phyloP scores from a whole-genome alignment of 441 rosid genomes.

The Lagerstroemia fauriei region DNA sequence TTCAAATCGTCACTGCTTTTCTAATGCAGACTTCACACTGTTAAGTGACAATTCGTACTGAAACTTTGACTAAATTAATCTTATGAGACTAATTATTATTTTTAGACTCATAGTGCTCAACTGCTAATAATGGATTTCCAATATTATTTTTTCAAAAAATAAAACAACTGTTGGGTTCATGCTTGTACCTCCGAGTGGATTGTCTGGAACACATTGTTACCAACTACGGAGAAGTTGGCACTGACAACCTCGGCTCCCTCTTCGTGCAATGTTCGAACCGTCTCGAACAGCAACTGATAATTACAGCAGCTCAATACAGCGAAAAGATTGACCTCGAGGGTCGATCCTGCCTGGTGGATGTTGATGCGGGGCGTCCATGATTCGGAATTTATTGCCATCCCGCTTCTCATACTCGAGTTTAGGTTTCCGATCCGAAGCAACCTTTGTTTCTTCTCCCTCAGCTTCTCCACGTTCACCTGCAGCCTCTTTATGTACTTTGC shows the following conservation, averaged over 20 bases:
- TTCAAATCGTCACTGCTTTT: too few relatives aligned
- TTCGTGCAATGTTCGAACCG: conserved; percentile 34
- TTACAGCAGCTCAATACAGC: conserved; percentile 37
- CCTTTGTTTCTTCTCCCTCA: conserved; percentile 55
- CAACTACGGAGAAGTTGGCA: conserved; percentile 22
- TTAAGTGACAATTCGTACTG: too few relatives aligned
- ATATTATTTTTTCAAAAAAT: too few relatives aligned
- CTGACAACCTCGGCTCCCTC: conserved; percentile 25
- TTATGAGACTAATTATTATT: too few relatives aligned
- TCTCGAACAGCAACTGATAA: conserved; percentile 52
- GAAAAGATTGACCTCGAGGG: conserved; percentile 53
- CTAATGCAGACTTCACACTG: too few relatives aligned
- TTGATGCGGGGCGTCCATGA: conserved; percentile 40
- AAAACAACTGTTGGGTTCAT: background rate
- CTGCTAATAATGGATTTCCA: too few relatives aligned
- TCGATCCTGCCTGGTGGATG: conserved; percentile 53
- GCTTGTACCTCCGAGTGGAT: conserved; percentile 20
- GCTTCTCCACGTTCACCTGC: conserved; percentile 59
- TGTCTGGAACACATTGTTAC: conserved; percentile 6
- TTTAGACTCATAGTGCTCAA: too few relatives aligned
- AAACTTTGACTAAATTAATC: too few relatives aligned
- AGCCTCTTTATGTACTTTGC: conserved; percentile 65
- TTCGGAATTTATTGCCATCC: conserved; percentile 21
- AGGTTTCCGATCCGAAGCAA: conserved; percentile 32
- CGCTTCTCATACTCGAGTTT: background rate